Base-by-base conservation (phyloP, 805 yeast species). In the Candida argentea region DNA sequence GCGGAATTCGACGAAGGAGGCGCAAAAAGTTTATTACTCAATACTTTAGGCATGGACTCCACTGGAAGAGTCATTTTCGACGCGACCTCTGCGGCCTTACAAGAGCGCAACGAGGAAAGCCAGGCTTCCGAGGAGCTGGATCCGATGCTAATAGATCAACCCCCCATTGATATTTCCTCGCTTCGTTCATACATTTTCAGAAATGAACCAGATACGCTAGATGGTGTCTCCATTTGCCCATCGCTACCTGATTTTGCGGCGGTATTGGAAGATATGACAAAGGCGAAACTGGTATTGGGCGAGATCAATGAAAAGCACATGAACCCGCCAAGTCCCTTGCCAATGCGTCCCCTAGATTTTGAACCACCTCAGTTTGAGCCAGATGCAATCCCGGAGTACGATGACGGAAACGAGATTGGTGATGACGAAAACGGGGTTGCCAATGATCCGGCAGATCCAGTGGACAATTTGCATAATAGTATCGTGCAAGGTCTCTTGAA, bases 1-100 rank as follows among this genome's bases (percentile, higher is more conserved):
- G 73, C 85, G 0, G 87, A 79, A 29, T 80, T 80, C 40, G 91
- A 81, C 47, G 89, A 80, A 54, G 87, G 87, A 22, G 89, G 91
- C 3, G 77, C 89, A 5, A 80, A 76, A 43, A 71, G 82, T 34
- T 55, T 81, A 27, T 50, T 80, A 24, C 46, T 77, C 36, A 80
- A 80, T 36, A 70, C 82, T 0, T 60, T 80, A 25, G 61, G 63
- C 35, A 58, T 74, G 10, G 77, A 78, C 40, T 31, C 48, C 1
- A 42, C 64, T 1, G 71, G 74, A 0, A 52, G 78, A 40, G 74
- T 80, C 3, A 70, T 77, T 2, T 78, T 80, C 43, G 89, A 76
- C 43, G 83, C 84, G 16, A 58, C 65, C 9, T 55, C 58, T 6
- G 59, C 44, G 28, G 55, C 54, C 24, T 37, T 35, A 33, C 40